Percentiles rank a stretch among this genome's conserved stretches.
Evolutionary conservation across 371 early-diverging fungal species (phyloP).

Genomic region (Mortierella sp.): DNA sequence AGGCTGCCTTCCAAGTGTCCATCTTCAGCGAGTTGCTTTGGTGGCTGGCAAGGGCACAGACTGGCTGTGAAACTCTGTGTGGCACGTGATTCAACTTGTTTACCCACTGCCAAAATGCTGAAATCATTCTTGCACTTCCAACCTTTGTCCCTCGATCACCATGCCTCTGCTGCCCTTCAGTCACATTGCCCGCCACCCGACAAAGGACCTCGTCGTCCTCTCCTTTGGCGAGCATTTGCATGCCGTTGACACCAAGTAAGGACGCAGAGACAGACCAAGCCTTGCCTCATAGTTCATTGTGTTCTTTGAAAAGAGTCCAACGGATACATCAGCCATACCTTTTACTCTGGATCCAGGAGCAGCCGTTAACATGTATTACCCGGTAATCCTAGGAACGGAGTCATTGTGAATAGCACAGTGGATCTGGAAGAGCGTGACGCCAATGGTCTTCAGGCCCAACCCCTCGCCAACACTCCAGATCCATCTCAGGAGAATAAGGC

Average conservation of each 20-base stretch:
- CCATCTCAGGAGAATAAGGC: conserved; percentile 56
- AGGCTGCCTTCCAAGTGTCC: too few relatives aligned
- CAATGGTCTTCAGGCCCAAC: conserved; percentile 35
- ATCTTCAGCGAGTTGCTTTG: too few relatives aligned
- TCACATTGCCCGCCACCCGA: conserved; percentile 60
- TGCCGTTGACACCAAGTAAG: conserved; percentile 67
- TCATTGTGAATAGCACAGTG: conserved; percentile 49
- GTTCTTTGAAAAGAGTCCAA: neutral
- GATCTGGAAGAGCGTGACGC: conserved; percentile 46
- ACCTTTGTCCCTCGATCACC: conserved; percentile 11
- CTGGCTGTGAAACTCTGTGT: too few relatives aligned
- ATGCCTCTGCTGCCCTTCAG: conserved; percentile 64
- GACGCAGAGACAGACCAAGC: conserved; percentile 8
- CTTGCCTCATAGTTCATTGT: conserved; percentile 4
- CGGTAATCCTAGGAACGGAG: conserved; percentile 53
- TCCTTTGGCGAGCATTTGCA: conserved; percentile 69
- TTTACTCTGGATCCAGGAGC: too few relatives aligned
- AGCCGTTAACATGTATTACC: neutral
- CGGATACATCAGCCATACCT: neutral
- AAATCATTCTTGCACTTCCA: neutral
- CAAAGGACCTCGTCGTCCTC: conserved; percentile 64
- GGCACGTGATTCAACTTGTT: too few relatives aligned
- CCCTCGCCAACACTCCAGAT: conserved; percentile 50
- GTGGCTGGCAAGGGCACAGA: too few relatives aligned
- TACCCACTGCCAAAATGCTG: too few relatives aligned